phyloP scores from a whole-genome alignment of 768 basidiomycete species.

The Cantharellus cinnabarinus region DNA sequence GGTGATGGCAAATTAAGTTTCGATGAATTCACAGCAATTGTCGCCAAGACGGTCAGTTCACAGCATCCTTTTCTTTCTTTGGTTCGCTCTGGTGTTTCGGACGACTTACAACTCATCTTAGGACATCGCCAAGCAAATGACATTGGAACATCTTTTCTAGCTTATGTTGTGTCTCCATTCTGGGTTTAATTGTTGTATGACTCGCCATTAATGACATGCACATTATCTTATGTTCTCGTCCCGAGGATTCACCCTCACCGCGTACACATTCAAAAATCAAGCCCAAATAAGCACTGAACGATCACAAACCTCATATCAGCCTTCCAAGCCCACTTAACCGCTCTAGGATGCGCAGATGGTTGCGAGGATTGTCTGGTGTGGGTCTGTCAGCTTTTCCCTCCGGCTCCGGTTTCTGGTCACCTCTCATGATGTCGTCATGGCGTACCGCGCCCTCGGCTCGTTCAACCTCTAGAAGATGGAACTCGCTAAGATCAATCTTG shows the following conservation, averaged over 20 bases:
- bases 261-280: too few species aligned
- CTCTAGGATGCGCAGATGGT: too few species aligned
- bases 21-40: slow-evolving; percentile 92
- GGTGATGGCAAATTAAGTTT: slow-evolving; percentile 95
- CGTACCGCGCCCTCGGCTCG: neutral
- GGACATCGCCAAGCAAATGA: slow-evolving; percentile 99
- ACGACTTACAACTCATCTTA: slow-evolving; percentile 15
- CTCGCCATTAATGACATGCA: neutral
- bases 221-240: too few species aligned
- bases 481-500: neutral
- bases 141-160: slow-evolving; percentile 78
- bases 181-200: neutral
- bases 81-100: neutral
- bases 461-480: neutral
- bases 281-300: too few species aligned
- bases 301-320: too few species aligned
- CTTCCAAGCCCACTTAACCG: too few species aligned
- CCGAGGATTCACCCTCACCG: too few species aligned
- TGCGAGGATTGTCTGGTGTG: too few species aligned
- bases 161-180: neutral
- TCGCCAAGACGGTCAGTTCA: slow-evolving; percentile 71
- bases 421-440: too few species aligned
- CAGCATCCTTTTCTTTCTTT: neutral
- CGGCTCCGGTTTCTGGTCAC: too few species aligned
- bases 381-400: too few species aligned